A percentile compares a stretch with the other conserved stretches of the same genome.
These are phyloP conservation scores for Achaetomium macrosporum DNA, from an alignment of 2,329 filamentous ascomycete genomes.

Conservation along the genomic window DNA sequence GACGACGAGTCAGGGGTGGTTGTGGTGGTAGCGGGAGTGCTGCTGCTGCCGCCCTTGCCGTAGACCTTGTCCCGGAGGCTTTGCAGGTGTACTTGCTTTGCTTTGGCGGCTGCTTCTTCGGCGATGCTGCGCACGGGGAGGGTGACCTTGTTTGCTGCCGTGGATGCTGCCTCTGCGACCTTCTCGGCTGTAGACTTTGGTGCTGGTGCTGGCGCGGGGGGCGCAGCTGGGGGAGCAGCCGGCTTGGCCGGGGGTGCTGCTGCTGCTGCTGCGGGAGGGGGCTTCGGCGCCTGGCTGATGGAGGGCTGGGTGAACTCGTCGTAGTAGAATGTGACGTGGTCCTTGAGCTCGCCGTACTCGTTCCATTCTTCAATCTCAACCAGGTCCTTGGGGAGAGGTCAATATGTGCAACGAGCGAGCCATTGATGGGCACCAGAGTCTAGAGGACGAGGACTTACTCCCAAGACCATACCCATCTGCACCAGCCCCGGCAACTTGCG, in stretches of 20 bases:
- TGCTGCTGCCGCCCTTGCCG: conserved; percentile 39
- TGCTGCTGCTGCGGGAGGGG: conserved; percentile 27
- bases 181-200: conserved; percentile 21
- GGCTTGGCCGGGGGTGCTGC: conserved; percentile 15
- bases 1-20: not conserved
- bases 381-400: conserved; percentile 62
- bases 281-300: conserved; percentile 47
- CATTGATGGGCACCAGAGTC: no score
- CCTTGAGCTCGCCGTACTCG: conserved; percentile 90
- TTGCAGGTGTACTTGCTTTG: conserved; percentile 53
- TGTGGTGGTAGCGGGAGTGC: not conserved
- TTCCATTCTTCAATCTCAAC: conserved; percentile 98
- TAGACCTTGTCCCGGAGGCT: conserved; percentile 50
- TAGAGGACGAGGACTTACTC: conserved; percentile 57
- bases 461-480: conserved; percentile 78
- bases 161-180: conserved; percentile 15
- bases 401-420: not conserved
- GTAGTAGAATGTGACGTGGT: conserved; percentile 68
- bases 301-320: conserved; percentile 55
- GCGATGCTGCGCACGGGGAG: conserved; percentile 50
- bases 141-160: conserved; percentile 26
- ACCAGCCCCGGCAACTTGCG: conserved; percentile 86
- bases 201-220: conserved; percentile 22
- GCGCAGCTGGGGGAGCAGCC: conserved; percentile 21
- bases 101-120: conserved; percentile 60